Conservation (phyloP, 345 rosid genomes). For the Rhodamnia rubescens region DNA sequence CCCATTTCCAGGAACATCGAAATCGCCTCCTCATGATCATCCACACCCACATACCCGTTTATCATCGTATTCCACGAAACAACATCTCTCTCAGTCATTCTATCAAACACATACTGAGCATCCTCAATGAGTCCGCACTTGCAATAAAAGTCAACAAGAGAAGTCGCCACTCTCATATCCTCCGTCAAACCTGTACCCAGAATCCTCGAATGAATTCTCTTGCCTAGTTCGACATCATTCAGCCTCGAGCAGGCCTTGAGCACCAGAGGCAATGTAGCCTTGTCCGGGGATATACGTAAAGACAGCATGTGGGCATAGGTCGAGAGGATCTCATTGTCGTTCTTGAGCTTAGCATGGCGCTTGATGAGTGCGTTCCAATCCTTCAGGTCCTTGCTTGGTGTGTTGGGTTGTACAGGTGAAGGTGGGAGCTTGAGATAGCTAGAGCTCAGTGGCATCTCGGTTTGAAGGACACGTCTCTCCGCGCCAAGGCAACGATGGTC, state of each 20-base stretch:
- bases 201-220: conserved; percentile 15
- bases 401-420: not conserved
- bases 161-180: conserved; percentile 35
- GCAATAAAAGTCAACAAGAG: conserved; percentile 27
- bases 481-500: not conserved
- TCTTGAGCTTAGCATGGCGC: conserved; percentile 23
- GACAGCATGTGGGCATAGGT: conserved; percentile 29
- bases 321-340: conserved; percentile 33
- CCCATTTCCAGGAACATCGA: conserved; percentile 18
- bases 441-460: not conserved
- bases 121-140: conserved; percentile 22
- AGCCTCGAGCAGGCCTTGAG: conserved; percentile 34
- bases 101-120: conserved; percentile 29
- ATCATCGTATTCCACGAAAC: conserved; percentile 36
- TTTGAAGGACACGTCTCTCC: not conserved
- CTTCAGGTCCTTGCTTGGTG: not conserved
- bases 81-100: conserved; percentile 28
- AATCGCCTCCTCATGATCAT: conserved; percentile 15
- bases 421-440: not conserved
- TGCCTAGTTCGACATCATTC: conserved; percentile 26
- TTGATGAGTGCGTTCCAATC: conserved; percentile 32
- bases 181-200: conserved; percentile 10
- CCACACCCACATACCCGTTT: conserved; percentile 21
- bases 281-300: conserved; percentile 15
- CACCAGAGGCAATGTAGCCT: conserved; percentile 26